Percentiles rank a stretch among this genome's conserved stretches.
These are phyloP conservation scores for Leptomonas pyrrhocoris DNA, from an alignment of 208 protist species.

Conservation along the genomic window DNA sequence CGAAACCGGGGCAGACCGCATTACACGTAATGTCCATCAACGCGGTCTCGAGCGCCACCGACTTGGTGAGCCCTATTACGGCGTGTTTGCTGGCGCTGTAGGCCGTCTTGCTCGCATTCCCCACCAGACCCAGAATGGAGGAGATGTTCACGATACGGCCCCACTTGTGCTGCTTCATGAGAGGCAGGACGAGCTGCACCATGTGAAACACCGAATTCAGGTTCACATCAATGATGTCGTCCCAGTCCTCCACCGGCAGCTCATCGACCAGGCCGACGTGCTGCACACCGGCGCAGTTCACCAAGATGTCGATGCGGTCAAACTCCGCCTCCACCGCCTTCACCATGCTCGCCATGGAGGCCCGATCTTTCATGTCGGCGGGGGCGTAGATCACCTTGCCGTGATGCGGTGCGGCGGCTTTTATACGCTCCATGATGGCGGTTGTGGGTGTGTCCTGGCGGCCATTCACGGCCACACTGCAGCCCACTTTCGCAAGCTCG, in stretches of 20 bases:
- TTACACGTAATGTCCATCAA: constrained; percentile 48
- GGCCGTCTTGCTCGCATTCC: constrained; percentile 44
- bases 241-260: constrained; percentile 44
- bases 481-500: constrained; percentile 36
- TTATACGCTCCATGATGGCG: constrained; percentile 18
- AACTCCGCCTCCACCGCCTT: constrained; percentile 23
- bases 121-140: constrained; percentile 50
- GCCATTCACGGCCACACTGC: constrained; percentile 41
- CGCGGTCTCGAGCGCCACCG: constrained; percentile 50
- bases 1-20: constrained; percentile 50
- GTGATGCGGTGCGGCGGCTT: constrained; percentile 19
- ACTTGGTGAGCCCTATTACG: constrained; percentile 58
- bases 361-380: constrained; percentile 15
- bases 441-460: neutral
- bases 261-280: constrained; percentile 42
- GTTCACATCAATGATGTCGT: constrained; percentile 52
- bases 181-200: constrained; percentile 38
- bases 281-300: constrained; percentile 65
- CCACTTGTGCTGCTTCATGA: constrained; percentile 39
- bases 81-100: constrained; percentile 66
- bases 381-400: constrained; percentile 28
- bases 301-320: constrained; percentile 46
- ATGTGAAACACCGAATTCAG: constrained; percentile 46
- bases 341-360: constrained; percentile 25
- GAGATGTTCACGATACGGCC: constrained; percentile 59